Evolutionary conservation across 2,329 filamentous ascomycete species (phyloP).

Genomic region (Pyrenochaeta sp.): DNA sequence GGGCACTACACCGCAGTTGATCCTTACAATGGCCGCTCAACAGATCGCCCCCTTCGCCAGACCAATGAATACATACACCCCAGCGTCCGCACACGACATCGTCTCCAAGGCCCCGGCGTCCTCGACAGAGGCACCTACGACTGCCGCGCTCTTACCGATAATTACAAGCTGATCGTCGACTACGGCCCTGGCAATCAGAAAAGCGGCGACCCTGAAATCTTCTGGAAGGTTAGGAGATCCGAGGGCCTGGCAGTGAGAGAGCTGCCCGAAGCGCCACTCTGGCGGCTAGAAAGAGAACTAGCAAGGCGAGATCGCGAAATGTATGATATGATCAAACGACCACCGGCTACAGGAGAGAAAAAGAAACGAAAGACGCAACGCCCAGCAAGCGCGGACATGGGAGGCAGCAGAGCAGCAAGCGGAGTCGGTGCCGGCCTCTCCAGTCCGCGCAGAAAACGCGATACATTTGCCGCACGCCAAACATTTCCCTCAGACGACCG

Average conservation of each 20-base stretch:
- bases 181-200: constrained; percentile 38
- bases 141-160: constrained; percentile 53
- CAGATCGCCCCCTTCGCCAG: constrained; percentile 54
- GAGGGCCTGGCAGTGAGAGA: constrained; percentile 48
- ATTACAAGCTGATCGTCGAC: constrained; percentile 59
- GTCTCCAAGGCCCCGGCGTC: constrained; percentile 56
- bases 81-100: constrained; percentile 55
- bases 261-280: constrained; percentile 56
- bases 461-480: constrained; percentile 31
- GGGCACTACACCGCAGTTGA: constrained; percentile 58
- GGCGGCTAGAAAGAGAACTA: constrained; percentile 55
- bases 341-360: constrained; percentile 37
- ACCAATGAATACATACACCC: constrained; percentile 64
- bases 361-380: constrained; percentile 22
- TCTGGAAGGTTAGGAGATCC: constrained; percentile 52
- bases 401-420: background rate
- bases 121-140: constrained; percentile 57
- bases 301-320: constrained; percentile 52
- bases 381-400: constrained; percentile 26
- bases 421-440: constrained; percentile 9
- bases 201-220: constrained; percentile 50
- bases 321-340: constrained; percentile 51
- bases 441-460: constrained; percentile 19
- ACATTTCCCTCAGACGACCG: constrained; percentile 30
- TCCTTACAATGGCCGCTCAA: constrained; percentile 53